Base-by-base conservation (phyloP, 2,329 filamentous ascomycete species). In the Aspergillus nomiae region DNA sequence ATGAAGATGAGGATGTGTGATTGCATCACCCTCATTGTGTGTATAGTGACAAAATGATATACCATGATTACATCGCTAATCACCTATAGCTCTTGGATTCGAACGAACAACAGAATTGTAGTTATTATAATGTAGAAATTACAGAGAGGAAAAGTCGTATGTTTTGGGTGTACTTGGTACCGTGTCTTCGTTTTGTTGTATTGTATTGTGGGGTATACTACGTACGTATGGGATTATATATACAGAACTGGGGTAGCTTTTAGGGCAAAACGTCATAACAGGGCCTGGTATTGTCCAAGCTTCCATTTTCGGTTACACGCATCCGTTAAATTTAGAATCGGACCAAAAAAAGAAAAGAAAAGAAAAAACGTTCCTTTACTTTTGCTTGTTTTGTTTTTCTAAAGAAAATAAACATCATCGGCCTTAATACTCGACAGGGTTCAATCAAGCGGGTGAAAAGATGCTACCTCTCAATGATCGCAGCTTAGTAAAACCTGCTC, bases 1-100 rank as follows among this genome's bases (percentile, higher is more conserved):
- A 74, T n/a, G 69, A 70, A 19, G 68, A 63, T 14, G 48, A 65
- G 10, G 60, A 63, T 21, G 19, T 54, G 43, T 66, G 62, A 65
- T 63, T 63, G 21, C 24, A 46, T 48, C 34, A 45, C 6, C 38
- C 32, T 43, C 30, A 38, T 21, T 51, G 34, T 41, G 12, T 54
- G 43, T 56, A 51, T 21, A 21, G 46, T 60, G 43, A 57, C 43
- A 30, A 32, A 36, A 58, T 34, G 56, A 48, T 56, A 59, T 53
- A 21, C 26, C 57, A 28, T 24, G 36, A 11, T 51, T 32, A 12
- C 28, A 32, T 34, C 7, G 16, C 19, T 34, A 28, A 28, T 28
- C 26, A 5, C 26, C 26, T 28, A 32, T 12, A 19, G 7, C 19
- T 36, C 12, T 24, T 46, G 11, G 21, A 14, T 26, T 26, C 3